Conservation (phyloP, 2,329 filamentous ascomycete genomes). For the Colletotrichum ledebouriae region DNA sequence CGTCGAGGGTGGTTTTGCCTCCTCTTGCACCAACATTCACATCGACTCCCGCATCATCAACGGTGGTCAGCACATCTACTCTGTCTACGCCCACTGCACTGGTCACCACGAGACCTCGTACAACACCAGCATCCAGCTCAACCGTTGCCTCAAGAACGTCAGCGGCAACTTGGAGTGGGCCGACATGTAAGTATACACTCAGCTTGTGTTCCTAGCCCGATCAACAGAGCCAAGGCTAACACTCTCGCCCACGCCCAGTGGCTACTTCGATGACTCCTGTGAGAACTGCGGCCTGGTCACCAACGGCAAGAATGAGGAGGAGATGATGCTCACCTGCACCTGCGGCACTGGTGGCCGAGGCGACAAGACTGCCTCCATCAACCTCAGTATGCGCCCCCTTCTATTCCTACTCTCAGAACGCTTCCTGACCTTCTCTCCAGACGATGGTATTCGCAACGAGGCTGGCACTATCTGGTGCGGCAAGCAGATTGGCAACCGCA, state of each 20-base stretch:
- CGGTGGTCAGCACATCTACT: slow-evolving; percentile 24
- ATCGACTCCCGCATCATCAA: slow-evolving; percentile 20
- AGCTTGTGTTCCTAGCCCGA: not conserved
- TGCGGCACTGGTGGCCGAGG: not conserved
- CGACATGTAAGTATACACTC: slow-evolving; percentile 11
- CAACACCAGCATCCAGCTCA: slow-evolving; percentile 34
- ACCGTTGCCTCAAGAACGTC: slow-evolving; percentile 38
- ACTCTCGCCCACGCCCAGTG: not conserved
- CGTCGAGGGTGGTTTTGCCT: slow-evolving; percentile 24
- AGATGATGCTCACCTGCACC: slow-evolving; percentile 7
- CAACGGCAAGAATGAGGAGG: slow-evolving; percentile 6
- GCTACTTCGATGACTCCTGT: slow-evolving; percentile 31
- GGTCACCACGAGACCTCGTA: slow-evolving; percentile 21
- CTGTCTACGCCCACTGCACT: slow-evolving; percentile 28
- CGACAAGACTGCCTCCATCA: not conserved
- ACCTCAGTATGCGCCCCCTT: slow-evolving; percentile 8
- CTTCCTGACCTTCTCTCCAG: slow-evolving; percentile 1
- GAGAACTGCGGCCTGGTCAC: slow-evolving; percentile 30
- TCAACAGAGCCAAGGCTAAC: not conserved
- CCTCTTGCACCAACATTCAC: slow-evolving; percentile 17
- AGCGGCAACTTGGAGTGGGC: slow-evolving; percentile 35
- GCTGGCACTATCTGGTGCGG: slow-evolving; percentile 36
- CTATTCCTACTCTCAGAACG: too few relatives aligned
- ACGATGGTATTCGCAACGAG: slow-evolving; percentile 35
- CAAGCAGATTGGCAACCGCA: slow-evolving; percentile 28